Conservation (phyloP, 202 grass and related monocot genomes). For the Hordeum pubiflorum region DNA sequence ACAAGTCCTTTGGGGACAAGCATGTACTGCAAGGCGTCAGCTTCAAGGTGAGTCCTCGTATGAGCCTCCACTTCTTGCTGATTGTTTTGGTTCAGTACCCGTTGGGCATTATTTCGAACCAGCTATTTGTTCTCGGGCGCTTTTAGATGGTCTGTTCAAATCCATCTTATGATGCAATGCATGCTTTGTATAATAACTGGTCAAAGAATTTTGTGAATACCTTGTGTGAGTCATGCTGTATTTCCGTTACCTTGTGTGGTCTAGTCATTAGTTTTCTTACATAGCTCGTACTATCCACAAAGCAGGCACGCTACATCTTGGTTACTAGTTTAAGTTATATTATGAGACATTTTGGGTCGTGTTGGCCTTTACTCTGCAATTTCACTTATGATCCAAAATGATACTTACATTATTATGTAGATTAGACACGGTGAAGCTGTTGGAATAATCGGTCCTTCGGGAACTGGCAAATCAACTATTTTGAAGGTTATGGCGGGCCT, state of each 20-base stretch:
- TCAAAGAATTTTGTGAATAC: constrained; percentile 1
- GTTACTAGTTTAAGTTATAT: background rate
- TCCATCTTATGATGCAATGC: background rate
- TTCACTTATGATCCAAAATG: constrained; percentile 22
- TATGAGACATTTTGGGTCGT: background rate
- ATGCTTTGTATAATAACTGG: background rate
- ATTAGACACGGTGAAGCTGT: constrained; percentile 97
- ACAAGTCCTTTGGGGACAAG: constrained; percentile 90
- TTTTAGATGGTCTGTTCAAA: background rate
- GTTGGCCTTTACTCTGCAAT: background rate
- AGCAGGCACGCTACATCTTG: background rate
- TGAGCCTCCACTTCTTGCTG: background rate
- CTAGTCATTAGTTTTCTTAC: background rate
- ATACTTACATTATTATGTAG: constrained; percentile 38
- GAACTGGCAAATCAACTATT: constrained; percentile 95
- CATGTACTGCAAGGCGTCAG: constrained; percentile 74
- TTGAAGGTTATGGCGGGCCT: constrained; percentile 96
- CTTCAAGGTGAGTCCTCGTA: constrained; percentile 64
- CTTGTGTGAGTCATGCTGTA: background rate
- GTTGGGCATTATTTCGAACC: background rate
- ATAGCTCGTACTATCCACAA: background rate
- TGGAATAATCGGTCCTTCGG: constrained; percentile 95
- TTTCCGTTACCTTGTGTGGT: background rate
- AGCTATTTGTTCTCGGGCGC: background rate
- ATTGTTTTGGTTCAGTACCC: background rate